Conservation (phyloP, 257 asterid genomes). For the Verbena officinalis region DNA sequence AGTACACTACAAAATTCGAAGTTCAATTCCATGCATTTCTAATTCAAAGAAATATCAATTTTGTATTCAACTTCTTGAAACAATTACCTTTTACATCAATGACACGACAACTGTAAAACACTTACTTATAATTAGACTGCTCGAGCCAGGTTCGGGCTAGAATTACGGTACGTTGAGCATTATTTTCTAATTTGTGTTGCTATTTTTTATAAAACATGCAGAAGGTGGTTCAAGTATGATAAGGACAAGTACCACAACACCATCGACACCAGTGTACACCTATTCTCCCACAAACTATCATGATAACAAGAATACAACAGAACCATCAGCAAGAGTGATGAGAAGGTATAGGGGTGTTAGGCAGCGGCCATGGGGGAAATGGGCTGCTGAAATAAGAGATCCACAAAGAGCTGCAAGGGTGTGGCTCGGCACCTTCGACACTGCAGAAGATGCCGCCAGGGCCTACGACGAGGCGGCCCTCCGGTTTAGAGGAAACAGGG, state of each 20-base stretch:
- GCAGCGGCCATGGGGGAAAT: slow-evolving; percentile 67
- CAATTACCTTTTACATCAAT: too few species aligned
- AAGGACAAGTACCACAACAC: slow-evolving; percentile 1
- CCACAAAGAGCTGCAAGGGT: slow-evolving; percentile 58
- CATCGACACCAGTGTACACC: slow-evolving; percentile 20
- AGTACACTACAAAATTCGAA: not conserved
- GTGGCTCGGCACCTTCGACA: slow-evolving; percentile 64
- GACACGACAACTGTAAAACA: too few species aligned
- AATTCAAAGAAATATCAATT: too few species aligned
- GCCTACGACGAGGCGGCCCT: slow-evolving; percentile 65
- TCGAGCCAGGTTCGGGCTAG: too few species aligned
- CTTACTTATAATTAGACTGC: too few species aligned
- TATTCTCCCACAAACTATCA: slow-evolving; percentile 21
- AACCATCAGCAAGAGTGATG: not conserved
- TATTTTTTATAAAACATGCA: not conserved
- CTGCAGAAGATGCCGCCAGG: slow-evolving; percentile 54
- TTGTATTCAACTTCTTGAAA: too few species aligned
- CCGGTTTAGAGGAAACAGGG: slow-evolving; percentile 53
- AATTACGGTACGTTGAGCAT: too few species aligned
- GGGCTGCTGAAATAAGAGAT: slow-evolving; percentile 69
- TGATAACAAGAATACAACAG: not conserved
- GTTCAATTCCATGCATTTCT: not conserved
- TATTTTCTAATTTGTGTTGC: not conserved
- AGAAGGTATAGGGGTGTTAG: slow-evolving; percentile 57
- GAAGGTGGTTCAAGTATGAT: not conserved